Percentiles rank a stretch among this genome's conserved stretches.
These are phyloP conservation scores for Schoenoplectus triqueter DNA, from an alignment of 202 grass and related monocot genomes.

Conservation along the genomic window DNA sequence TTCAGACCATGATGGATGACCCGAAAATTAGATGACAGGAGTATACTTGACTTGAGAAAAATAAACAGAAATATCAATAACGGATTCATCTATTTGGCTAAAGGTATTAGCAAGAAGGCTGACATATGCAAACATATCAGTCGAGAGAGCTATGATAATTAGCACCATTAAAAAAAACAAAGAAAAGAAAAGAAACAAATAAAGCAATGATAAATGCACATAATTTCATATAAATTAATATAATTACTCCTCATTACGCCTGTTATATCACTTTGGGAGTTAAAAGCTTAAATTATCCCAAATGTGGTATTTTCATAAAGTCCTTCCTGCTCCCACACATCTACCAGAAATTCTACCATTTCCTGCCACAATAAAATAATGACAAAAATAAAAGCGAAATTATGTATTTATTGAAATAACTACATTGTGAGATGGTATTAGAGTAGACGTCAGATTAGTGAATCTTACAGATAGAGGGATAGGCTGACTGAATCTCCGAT, in stretches of 20 bases:
- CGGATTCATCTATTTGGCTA: slow-evolving; percentile 25
- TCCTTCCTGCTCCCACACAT: slow-evolving; percentile 81
- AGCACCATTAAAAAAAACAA: no score
- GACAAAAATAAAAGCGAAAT: slow-evolving; percentile 1
- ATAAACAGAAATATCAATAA: not conserved
- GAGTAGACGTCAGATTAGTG: not conserved
- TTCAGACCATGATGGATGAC: no score
- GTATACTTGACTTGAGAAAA: not conserved
- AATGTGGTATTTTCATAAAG: slow-evolving; percentile 56
- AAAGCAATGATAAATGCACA: not conserved
- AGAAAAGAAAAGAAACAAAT: not conserved
- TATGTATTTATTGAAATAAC: not conserved
- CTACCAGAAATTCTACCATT: slow-evolving; percentile 87
- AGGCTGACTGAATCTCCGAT: slow-evolving; percentile 66
- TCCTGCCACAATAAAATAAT: slow-evolving; percentile 50
- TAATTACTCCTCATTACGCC: no score
- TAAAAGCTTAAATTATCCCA: slow-evolving; percentile 29
- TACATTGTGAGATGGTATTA: not conserved
- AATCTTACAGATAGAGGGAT: slow-evolving; percentile 78
- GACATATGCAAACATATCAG: slow-evolving; percentile 24
- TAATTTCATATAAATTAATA: no score
- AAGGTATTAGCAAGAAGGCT: slow-evolving; percentile 7
- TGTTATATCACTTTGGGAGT: not conserved
- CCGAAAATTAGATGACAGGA: not conserved
- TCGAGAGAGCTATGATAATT: not conserved